phyloP scores from a whole-genome alignment of 2,329 filamentous ascomycete species.

The Clathrospora elynae region DNA sequence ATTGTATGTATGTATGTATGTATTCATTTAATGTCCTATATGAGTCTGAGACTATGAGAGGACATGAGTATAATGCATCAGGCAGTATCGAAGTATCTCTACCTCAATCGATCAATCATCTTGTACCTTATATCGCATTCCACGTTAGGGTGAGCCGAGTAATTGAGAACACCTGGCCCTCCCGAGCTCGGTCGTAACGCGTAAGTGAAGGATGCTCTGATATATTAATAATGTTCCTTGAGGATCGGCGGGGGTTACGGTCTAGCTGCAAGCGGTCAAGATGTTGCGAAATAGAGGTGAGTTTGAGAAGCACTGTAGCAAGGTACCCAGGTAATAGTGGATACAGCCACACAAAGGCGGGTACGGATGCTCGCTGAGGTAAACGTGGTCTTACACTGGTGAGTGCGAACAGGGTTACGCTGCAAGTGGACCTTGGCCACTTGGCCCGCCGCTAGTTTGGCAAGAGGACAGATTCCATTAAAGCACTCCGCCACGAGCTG shows the following conservation, averaged over 20 bases:
- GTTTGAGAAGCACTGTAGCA: constrained; percentile 2
- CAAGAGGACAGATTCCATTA: not conserved
- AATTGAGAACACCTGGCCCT: constrained; percentile 42
- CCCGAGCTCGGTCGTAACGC: constrained; percentile 8
- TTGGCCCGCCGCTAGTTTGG: constrained; percentile 7
- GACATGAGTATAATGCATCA: too few relatives aligned
- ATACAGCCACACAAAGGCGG: constrained; percentile 7
- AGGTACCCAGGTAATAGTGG: constrained; percentile 4
- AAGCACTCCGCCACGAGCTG: constrained; percentile 25
- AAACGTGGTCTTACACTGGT: constrained; percentile 33
- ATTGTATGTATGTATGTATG: too few relatives aligned
- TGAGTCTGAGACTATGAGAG: too few relatives aligned
- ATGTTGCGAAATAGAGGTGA: constrained; percentile 2
- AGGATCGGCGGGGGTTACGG: constrained; percentile 16
- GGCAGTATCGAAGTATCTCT: too few relatives aligned
- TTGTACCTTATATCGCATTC: too few relatives aligned
- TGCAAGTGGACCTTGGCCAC: constrained; percentile 5
- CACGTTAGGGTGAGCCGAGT: constrained; percentile 3
- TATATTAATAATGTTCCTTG: constrained; percentile 36
- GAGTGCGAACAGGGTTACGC: constrained; percentile 9
- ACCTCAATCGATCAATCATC: too few relatives aligned
- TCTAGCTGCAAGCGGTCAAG: constrained; percentile 20
- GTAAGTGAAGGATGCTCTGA: constrained; percentile 11
- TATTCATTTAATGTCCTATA: too few relatives aligned
- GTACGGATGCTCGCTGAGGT: constrained; percentile 10